Evolutionary conservation across 169 alveolate genomes (phyloP), one percentile per base, ranked within the genome.

Genomic region (Eimeria brunetti): DNA sequence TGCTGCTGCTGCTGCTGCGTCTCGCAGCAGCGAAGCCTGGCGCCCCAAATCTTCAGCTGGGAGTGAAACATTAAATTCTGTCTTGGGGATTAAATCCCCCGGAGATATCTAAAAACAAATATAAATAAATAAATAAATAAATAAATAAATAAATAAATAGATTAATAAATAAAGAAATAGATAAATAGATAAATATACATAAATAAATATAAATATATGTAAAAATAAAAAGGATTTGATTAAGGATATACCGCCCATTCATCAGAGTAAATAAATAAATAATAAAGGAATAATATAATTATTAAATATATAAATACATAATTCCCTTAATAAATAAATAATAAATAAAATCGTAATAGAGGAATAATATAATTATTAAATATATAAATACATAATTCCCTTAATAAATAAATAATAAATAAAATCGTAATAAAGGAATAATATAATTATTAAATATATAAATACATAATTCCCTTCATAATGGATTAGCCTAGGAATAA

Each of bases 71-170:
- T 75, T 75, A n/a, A 75, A 75, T 0, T 75, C 58, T 51, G 60
- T 75, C 60, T 38, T n/a, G 56, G 85, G 85, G 60, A 24, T 75
- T 22, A 75, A 58, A n/a, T 75, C 85, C 11, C 85, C 85, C 30
- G 85, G 33, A 20, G 24, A 6, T 12, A 75, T 75, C 85, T 75
- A 58, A 33, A n/a, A n/a, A n/a, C n/a, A n/a, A n/a, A n/a, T n/a
- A n/a, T n/a, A n/a, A n/a, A n/a, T n/a, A n/a, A n/a, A n/a, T n/a
- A n/a, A n/a, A n/a, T n/a, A 49, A 53, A 22, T 0, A 51, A 46
- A 81, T 2, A 51, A 22, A 51, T 14, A 38, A 44, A 69, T 58
- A 58, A 58, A 58, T 58, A 58, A 71, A 18, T 71, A 14, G 18
- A 71, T 71, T 0, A 71, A 71, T 2, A 16, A 71, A 33, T 30